phyloP scores from a whole-genome alignment of 2,329 filamentous ascomycete species.

The Talaromyces verruculosus region DNA sequence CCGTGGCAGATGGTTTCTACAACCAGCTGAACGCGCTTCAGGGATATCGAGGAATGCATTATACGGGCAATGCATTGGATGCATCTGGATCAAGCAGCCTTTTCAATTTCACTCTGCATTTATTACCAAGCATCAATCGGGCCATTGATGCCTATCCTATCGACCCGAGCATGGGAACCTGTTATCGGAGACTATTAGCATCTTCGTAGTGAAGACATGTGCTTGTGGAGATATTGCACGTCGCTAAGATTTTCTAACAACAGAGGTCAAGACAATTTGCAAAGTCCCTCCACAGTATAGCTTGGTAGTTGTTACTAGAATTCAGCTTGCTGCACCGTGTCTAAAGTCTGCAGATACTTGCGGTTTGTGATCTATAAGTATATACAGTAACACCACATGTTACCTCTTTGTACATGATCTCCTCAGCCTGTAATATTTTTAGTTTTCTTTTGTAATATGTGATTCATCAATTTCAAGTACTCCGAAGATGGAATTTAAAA shows the following conservation, averaged over 20 bases:
- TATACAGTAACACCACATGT: too few relatives aligned
- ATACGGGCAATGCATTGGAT: neutral
- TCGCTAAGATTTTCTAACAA: too few relatives aligned
- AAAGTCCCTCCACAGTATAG: too few relatives aligned
- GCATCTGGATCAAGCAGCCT: neutral
- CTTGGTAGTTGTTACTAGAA: neutral
- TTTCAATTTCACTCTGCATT: neutral
- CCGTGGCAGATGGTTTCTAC: neutral
- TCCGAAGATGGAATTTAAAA: too few relatives aligned
- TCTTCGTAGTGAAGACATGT: too few relatives aligned
- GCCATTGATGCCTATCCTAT: neutral
- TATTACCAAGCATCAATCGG: neutral
- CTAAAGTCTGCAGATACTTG: neutral
- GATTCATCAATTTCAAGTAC: too few relatives aligned
- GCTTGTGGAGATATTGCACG: too few relatives aligned
- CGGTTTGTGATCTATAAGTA: too few relatives aligned
- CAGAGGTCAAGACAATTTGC: too few relatives aligned
- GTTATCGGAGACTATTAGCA: neutral
- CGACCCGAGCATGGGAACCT: neutral
- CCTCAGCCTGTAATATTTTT: neutral
- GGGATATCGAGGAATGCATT: neutral
- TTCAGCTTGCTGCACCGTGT: neutral
- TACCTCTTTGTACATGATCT: too few relatives aligned
- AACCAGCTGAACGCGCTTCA: slow-evolving; percentile 1
- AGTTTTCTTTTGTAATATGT: neutral